These are phyloP conservation scores for Alloteropsis semialata DNA, from an alignment of 176 grass and related monocot genomes.

Conservation along the genomic window DNA sequence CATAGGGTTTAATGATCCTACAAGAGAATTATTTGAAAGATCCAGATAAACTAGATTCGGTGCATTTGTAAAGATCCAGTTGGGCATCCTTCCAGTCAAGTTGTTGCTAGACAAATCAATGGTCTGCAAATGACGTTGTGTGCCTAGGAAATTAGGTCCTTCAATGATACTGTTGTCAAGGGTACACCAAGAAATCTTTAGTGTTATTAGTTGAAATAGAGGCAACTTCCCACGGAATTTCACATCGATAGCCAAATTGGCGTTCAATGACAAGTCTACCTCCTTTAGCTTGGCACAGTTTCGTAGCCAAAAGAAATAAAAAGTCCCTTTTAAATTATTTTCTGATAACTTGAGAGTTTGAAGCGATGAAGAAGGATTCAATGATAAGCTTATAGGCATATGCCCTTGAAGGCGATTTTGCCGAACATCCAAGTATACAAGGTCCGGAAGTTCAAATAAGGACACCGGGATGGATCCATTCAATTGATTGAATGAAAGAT, in stretches of 20 bases:
- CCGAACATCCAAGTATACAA: no score
- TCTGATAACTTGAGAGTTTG: not conserved
- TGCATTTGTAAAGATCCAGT: not conserved
- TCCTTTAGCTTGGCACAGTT: not conserved
- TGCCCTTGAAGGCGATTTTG: no score
- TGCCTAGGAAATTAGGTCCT: not conserved
- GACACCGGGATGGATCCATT: no score
- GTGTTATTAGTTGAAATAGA: not conserved
- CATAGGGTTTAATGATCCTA: not conserved
- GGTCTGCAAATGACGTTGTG: not conserved
- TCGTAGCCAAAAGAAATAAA: not conserved
- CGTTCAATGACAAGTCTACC: not conserved
- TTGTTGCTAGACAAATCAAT: not conserved
- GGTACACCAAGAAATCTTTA: conserved; percentile 5
- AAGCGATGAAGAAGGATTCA: no score
- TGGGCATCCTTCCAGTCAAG: not conserved
- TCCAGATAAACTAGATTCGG: not conserved
- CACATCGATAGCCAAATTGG: not conserved
- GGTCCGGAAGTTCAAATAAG: no score
- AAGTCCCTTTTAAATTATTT: not conserved
- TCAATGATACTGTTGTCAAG: not conserved
- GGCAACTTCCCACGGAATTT: not conserved
- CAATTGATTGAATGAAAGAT: not conserved
- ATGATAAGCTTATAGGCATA: no score
- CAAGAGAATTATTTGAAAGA: not conserved